Conservation (phyloP, 345 rosid species). For the Mangifera indica region DNA sequence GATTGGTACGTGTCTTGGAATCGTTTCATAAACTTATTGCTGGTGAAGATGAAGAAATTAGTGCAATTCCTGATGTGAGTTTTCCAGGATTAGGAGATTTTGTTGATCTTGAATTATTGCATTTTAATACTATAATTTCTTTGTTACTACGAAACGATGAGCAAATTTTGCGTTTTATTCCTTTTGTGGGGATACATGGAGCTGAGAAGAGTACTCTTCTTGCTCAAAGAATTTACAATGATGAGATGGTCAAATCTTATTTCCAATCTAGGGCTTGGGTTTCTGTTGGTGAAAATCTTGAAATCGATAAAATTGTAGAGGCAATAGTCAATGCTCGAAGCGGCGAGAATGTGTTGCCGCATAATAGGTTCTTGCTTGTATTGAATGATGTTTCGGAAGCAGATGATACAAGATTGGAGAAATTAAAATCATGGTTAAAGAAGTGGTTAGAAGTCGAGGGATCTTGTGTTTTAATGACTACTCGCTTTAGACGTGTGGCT, state of each 20-base stretch:
- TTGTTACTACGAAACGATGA: not conserved
- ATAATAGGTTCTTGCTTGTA: slow-evolving; percentile 22
- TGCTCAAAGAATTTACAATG: slow-evolving; percentile 16
- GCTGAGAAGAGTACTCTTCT: slow-evolving; percentile 31
- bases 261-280: slow-evolving; percentile 20
- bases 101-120: not conserved
- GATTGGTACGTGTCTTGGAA: not conserved
- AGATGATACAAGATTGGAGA: too few species aligned
- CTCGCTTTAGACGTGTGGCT: too few species aligned
- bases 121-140: not conserved
- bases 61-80: too few species aligned
- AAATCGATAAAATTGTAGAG: not conserved
- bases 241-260: slow-evolving; percentile 1
- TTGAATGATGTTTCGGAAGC: slow-evolving; percentile 19
- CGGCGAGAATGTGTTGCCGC: not conserved
- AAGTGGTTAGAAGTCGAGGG: too few species aligned
- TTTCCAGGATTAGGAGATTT: not conserved
- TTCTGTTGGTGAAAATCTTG: slow-evolving; percentile 6
- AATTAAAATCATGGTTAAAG: too few species aligned
- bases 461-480: too few species aligned
- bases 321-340: not conserved
- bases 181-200: slow-evolving; percentile 27
- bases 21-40: not conserved
- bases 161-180: slow-evolving; percentile 5
- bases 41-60: too few species aligned